Base-by-base conservation (phyloP, 495 filamentous ascomycete genomes). In the Penicillium paxilli region DNA sequence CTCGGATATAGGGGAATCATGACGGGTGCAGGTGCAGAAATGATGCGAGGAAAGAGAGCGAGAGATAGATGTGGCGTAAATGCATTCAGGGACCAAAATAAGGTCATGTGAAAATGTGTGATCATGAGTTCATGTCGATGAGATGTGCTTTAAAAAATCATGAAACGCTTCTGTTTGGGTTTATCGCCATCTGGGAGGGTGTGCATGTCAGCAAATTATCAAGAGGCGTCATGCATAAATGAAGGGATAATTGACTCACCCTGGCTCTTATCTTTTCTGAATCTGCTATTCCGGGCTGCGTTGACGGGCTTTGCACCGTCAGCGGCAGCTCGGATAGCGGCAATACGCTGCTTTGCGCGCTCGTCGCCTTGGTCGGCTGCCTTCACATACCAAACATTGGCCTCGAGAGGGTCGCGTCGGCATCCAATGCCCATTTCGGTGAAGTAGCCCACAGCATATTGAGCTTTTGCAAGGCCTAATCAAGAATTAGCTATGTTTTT, bases 381-480 rank as follows among this genome's bases (percentile, higher is more conserved):
- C 68, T 89, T 89, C 47, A 98, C 95, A 65, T 99, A 99, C 95
- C 93, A 98, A 7, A 96, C 89, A 61, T 98, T 98, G 49, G 94
- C 93, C 66, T 97, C 91, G 53, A 99, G 80, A 2, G 91, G 85
- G 67, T 99, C 94, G 19, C 92, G 86, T 5, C 91, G 88, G 68
- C 90, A 96, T 20, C 94, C 94, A 55, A 99, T 96, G 47, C 94
- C 94, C 88, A 92, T 96, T 72, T 99, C 94, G 8, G 91, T 97
- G 71, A 99, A 99, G 74, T 96, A 99, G 14, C 92, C 94, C 16
- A 93, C 83, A 1, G 95, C 91, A 59, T 98, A 99, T 68, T 98
- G 83, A 5, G 94, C 94, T 76, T 99, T 99, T 7, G 90, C 83
- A 35, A 91, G 84, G 32, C 88, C 94, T 96, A 55, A 14, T 30